Evolutionary conservation across 495 filamentous ascomycete genomes (phyloP).

Genomic region (Podospora bellae-mahoneyi): DNA sequence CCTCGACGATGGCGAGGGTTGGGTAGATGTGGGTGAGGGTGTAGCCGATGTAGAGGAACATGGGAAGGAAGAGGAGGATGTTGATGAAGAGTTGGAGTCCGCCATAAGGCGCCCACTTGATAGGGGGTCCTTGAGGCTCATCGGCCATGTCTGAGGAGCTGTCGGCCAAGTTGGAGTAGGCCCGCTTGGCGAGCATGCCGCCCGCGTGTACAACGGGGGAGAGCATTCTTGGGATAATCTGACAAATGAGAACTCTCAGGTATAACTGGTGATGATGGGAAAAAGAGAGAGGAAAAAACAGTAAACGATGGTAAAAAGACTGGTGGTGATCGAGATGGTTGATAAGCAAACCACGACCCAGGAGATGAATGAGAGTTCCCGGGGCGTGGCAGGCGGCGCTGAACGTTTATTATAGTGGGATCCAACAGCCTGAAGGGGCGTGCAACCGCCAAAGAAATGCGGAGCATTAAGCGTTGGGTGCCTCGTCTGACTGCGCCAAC

Average conservation of each 20-base stretch:
- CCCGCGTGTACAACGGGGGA: not conserved
- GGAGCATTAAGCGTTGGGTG: not conserved
- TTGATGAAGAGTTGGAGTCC: constrained; percentile 15
- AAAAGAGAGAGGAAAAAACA: not conserved
- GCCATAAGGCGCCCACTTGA: not conserved
- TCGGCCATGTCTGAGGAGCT: not conserved
- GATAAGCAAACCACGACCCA: not conserved
- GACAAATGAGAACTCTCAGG: not conserved
- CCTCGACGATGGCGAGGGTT: constrained; percentile 48
- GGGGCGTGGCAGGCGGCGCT: not conserved
- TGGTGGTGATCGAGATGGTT: not conserved
- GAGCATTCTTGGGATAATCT: constrained; percentile 3
- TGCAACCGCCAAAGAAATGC: not conserved
- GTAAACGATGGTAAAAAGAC: not conserved
- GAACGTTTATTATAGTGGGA: not conserved
- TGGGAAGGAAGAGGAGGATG: constrained; percentile 40
- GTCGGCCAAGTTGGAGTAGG: not conserved
- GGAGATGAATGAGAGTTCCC: not conserved
- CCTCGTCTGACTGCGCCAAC: not conserved
- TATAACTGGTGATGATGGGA: not conserved
- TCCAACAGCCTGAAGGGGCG: not conserved
- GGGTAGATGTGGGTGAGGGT: constrained; percentile 40
- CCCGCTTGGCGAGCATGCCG: not conserved
- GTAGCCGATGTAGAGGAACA: constrained; percentile 40
- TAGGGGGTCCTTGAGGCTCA: not conserved